Base-by-base conservation (phyloP, 164 flowering plant genomes). In the Paratinospora sagittata region DNA sequence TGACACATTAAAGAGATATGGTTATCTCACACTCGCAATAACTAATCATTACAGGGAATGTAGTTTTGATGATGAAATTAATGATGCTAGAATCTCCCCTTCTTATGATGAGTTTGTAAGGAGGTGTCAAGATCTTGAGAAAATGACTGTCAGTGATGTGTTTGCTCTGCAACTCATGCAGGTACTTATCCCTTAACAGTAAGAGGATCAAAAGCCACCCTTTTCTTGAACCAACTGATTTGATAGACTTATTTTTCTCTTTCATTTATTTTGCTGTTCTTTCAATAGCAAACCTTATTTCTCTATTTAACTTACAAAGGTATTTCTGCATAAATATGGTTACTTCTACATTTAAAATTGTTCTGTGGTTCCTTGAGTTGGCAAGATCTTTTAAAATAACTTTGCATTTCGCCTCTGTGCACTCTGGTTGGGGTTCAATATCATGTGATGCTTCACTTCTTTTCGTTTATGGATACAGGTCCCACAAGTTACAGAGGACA, bases 111-210 rank as follows among this genome's bases (percentile, higher is more conserved):
- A 85, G n/a, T 95, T 92, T 72, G 72, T 84, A 66, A 75, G 57
- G 73, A 87, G 75, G 76, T 95, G 95, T 74, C 80, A 86, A 74
- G 90, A 90, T 61, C 78, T 90, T 77, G 99, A 91, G 60, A 95
- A 88, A 82, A 79, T 91, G 87, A 95, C 99, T 1, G 87, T 90
- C 68, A 84, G 91, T 74, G 99, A 95, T 82, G 93, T 91, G 21
- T 93, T 91, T 88, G 95, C 90, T 39, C 57, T 82, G 70, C 98
- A 95, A 79, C 88, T 95, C 26, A 89, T 95, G 97, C 99, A 95
- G 99, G 99, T 95, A 89, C 24, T 33, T 63, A 36, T 11, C 45
- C 10, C 19, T 73, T 47, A 16, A 41, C 8, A 17, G 6, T 41
- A 30, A 21, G 21, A 16, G n/a, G 9, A 12, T 9, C 10, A n/a